These are phyloP conservation scores for Peniophora sp. DNA, from an alignment of 1,284 basidiomycete genomes.

Conservation along the genomic window DNA sequence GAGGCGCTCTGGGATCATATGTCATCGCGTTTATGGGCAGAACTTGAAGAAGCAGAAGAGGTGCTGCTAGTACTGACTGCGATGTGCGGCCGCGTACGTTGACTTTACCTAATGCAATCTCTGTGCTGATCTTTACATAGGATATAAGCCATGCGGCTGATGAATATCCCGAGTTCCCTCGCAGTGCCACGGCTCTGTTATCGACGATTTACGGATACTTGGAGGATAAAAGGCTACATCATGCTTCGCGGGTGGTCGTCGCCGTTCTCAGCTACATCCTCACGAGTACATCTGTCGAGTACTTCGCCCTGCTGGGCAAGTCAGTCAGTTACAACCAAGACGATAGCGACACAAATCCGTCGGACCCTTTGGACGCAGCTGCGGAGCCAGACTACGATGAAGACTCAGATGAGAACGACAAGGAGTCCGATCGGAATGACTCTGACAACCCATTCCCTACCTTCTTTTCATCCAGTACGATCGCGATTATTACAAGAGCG, in stretches of 20 bases:
- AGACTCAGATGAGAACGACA: slow-evolving; percentile 16
- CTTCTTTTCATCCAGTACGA: slow-evolving; percentile 47
- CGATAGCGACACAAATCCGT: slow-evolving; percentile 3
- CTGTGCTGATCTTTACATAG: slow-evolving; percentile 27
- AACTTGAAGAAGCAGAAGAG: slow-evolving; percentile 44
- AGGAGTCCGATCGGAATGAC: slow-evolving; percentile 26
- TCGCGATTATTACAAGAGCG: slow-evolving; percentile 48
- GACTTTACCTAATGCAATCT: not conserved
- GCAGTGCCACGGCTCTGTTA: slow-evolving; percentile 39
- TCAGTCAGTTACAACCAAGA: slow-evolving; percentile 48
- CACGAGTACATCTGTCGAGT: slow-evolving; percentile 50
- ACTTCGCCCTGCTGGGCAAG: slow-evolving; percentile 43
- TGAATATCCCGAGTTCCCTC: slow-evolving; percentile 33
- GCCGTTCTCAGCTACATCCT: slow-evolving; percentile 59
- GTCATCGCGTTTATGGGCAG: slow-evolving; percentile 42
- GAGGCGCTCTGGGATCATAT: slow-evolving; percentile 15
- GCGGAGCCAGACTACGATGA: slow-evolving; percentile 17
- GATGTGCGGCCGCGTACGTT: slow-evolving; percentile 48
- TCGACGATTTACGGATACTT: slow-evolving; percentile 46
- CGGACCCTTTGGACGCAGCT: not conserved
- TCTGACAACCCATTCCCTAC: slow-evolving; percentile 38
- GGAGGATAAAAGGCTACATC: slow-evolving; percentile 39
- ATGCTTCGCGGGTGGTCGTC: slow-evolving; percentile 34
- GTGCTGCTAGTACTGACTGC: slow-evolving; percentile 40
- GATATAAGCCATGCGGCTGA: slow-evolving; percentile 21